A percentile compares a stretch with the other conserved stretches of the same genome.
Conservation (phyloP, 345 rosid species). For the Gossypium ekmanianum region DNA sequence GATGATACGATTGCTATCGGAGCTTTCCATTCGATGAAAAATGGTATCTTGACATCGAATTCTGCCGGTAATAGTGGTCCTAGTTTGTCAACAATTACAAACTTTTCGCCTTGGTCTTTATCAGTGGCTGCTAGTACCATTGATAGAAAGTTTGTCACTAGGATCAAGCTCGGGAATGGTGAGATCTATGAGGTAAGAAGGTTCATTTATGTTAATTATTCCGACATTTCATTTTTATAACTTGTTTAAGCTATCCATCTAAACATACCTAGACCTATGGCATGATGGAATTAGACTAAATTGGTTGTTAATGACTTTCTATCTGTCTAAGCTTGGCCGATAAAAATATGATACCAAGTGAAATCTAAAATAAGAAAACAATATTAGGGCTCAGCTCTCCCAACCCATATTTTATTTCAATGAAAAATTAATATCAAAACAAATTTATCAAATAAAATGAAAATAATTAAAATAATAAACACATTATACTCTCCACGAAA, state of each 20-base stretch:
- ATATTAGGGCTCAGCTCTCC: no score
- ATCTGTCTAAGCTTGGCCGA: fast-evolving
- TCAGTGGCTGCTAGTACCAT: conserved; percentile 54
- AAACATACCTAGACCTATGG: no score
- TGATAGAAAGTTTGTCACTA: conserved; percentile 25
- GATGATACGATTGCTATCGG: conserved; percentile 23
- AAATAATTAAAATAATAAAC: no score
- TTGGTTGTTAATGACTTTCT: no score
- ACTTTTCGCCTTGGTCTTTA: conserved; percentile 80
- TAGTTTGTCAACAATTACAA: not conserved
- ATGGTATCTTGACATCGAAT: conserved; percentile 31
- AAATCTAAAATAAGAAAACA: no score
- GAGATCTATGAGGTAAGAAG: conserved; percentile 33
- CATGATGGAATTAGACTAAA: no score
- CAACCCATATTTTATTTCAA: no score
- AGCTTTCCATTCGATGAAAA: conserved; percentile 35
- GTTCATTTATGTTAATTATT: not conserved
- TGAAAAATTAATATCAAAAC: no score
- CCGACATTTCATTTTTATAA: not conserved
- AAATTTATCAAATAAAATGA: no score
- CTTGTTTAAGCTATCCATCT: no score
- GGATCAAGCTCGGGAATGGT: conserved; percentile 59
- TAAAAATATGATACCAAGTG: no score
- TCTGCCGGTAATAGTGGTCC: conserved; percentile 36
- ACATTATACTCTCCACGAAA: no score